These are phyloP conservation scores for Neltuma alba DNA, from an alignment of 306 rosid genomes.

Conservation along the genomic window DNA sequence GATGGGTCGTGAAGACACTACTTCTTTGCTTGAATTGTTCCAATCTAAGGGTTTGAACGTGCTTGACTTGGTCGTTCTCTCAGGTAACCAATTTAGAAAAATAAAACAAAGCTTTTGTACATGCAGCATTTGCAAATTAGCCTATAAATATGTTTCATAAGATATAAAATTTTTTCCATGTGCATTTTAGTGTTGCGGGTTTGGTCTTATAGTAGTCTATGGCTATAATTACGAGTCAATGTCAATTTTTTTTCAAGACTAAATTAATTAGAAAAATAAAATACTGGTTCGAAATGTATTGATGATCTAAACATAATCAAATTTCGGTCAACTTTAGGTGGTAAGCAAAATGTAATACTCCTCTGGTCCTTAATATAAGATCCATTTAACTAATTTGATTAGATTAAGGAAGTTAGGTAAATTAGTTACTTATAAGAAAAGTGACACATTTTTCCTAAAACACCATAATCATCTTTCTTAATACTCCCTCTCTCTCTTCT, in stretches of 20 bases:
- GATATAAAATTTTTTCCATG: not conserved
- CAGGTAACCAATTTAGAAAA: not conserved
- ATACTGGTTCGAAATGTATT: too few species aligned
- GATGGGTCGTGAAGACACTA: conserved; percentile 64
- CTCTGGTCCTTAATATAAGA: too few species aligned
- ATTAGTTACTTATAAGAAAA: too few species aligned
- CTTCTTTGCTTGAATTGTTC: conserved; percentile 58
- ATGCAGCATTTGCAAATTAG: not conserved
- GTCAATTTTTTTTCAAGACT: too few species aligned
- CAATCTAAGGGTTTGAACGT: conserved; percentile 72
- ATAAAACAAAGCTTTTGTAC: not conserved
- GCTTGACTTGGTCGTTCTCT: conserved; percentile 69
- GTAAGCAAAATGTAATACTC: too few species aligned
- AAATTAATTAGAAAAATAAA: too few species aligned
- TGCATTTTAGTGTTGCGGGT: not conserved
- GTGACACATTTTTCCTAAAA: too few species aligned
- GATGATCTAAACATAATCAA: not conserved
- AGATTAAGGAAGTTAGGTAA: too few species aligned
- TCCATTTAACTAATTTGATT: too few species aligned
- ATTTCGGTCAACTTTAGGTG: not conserved
- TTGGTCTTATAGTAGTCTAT: not conserved
- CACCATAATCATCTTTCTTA: too few species aligned
- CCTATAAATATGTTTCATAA: too few species aligned
- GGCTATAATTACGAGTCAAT: not conserved
- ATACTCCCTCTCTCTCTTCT: too few species aligned